Conservation (phyloP, 805 yeast genomes). For the Jamesozyma gamospora region DNA sequence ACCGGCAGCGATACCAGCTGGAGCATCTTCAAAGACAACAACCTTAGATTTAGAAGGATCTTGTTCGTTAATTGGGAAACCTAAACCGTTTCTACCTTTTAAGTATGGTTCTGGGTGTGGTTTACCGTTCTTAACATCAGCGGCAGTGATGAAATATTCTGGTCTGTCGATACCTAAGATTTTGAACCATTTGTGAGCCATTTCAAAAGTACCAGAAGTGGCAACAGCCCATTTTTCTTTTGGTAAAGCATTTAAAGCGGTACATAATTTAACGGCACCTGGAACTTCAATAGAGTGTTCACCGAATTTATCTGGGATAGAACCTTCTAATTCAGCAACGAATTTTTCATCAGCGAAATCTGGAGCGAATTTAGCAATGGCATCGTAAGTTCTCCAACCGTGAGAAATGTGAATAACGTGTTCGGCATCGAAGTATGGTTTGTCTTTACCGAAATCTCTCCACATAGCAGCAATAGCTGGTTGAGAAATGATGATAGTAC, state of each 20-base stretch:
- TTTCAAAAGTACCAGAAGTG: slow-evolving; percentile 68
- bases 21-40: slow-evolving; percentile 82
- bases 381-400: slow-evolving; percentile 78
- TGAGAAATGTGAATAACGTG: slow-evolving; percentile 66
- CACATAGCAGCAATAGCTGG: slow-evolving; percentile 76
- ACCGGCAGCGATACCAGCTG: slow-evolving; percentile 80
- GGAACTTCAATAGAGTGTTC: slow-evolving; percentile 64
- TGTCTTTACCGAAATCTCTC: slow-evolving; percentile 59
- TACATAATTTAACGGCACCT: slow-evolving; percentile 60
- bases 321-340: slow-evolving; percentile 56
- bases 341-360: slow-evolving; percentile 58
- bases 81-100: slow-evolving; percentile 38
- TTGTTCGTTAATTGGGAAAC: slow-evolving; percentile 30
- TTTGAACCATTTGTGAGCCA: slow-evolving; percentile 73
- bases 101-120: slow-evolving; percentile 82
- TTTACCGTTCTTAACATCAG: slow-evolving; percentile 68
- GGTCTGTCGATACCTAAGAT: slow-evolving; percentile 56
- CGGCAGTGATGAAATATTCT: slow-evolving; percentile 71
- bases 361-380: slow-evolving; percentile 64
- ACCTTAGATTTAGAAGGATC: slow-evolving; percentile 33
- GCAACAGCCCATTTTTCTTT: slow-evolving; percentile 74
- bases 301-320: slow-evolving; percentile 64
- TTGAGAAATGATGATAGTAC: slow-evolving; percentile 77
- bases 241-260: slow-evolving; percentile 41
- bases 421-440: slow-evolving; percentile 59